A percentile compares a stretch with the other conserved stretches of the same genome.
These are phyloP conservation scores for Aspergillus carbonarius DNA, from an alignment of 2,329 filamentous ascomycete genomes.

Conservation along the genomic window DNA sequence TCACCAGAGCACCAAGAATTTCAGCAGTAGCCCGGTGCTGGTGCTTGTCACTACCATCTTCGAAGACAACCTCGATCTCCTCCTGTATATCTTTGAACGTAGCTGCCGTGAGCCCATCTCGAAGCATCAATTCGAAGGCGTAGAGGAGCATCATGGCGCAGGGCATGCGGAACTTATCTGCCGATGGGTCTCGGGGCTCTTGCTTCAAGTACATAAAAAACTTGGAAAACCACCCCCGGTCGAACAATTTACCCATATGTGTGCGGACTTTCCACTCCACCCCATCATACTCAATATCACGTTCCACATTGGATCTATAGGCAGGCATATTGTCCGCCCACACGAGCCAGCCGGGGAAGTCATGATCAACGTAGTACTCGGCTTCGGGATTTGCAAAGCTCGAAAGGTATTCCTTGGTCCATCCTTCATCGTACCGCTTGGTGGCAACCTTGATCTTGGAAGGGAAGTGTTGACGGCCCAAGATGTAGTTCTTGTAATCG, in stretches of 20 bases:
- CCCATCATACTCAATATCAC: conserved; percentile 74
- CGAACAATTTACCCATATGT: conserved; percentile 77
- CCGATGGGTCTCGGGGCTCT: conserved; percentile 77
- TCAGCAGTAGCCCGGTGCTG: conserved; percentile 95
- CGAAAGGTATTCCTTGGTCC: conserved; percentile 75
- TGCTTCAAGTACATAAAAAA: conserved; percentile 96
- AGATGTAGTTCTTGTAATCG: conserved; percentile 80
- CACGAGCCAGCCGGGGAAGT: conserved; percentile 93
- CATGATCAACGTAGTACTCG: conserved; percentile 86
- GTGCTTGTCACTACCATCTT: conserved; percentile 93
- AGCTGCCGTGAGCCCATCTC: conserved; percentile 69
- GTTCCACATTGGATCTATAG: conserved; percentile 67
- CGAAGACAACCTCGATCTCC: conserved; percentile 73
- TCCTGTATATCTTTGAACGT: conserved; percentile 88
- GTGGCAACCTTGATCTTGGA: conserved; percentile 76
- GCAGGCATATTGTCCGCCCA: conserved; percentile 88
- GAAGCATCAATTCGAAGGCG: conserved; percentile 82
- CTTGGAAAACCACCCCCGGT: conserved; percentile 79
- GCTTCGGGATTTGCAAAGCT: conserved; percentile 75
- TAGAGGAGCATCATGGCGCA: conserved; percentile 85
- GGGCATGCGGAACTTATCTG: conserved; percentile 86
- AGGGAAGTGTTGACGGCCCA: conserved; percentile 73
- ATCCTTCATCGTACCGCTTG: conserved; percentile 69
- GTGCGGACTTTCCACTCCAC: conserved; percentile 70
- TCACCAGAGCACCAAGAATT: conserved; percentile 82